Conservation (phyloP, 371 early-diverging fungal species). For the Basidiobolus meristosporus region DNA sequence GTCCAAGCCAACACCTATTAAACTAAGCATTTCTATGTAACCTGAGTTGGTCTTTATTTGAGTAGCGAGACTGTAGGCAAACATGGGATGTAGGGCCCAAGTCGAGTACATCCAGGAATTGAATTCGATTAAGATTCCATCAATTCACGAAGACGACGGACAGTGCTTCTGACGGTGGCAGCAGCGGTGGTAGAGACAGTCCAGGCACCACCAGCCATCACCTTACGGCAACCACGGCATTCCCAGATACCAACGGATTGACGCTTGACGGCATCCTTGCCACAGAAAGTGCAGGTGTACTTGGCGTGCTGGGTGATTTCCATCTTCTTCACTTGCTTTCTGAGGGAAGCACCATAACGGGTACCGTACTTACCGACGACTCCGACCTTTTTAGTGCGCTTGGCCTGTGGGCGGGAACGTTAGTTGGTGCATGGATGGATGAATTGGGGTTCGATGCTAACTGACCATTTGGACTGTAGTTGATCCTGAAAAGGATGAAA, state of each 20-base stretch:
- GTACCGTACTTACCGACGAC: constrained; percentile 99
- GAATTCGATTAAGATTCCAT: constrained; percentile 68
- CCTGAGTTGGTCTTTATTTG: no score
- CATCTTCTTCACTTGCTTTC: constrained; percentile 99
- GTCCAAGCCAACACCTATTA: no score
- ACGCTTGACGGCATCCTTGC: constrained; percentile 90
- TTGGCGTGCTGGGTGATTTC: constrained; percentile 98
- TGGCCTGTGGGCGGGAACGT: constrained; percentile 48
- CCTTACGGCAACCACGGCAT: constrained; percentile 94
- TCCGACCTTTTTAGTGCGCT: constrained; percentile 99
- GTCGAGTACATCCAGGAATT: no score
- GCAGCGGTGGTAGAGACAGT: constrained; percentile 87
- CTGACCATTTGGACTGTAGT: no score
- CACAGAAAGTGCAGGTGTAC: constrained; percentile 99
- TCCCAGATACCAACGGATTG: constrained; percentile 98
- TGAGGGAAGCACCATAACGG: constrained; percentile 99
- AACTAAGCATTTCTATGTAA: no score
- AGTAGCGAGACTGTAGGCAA: no score
- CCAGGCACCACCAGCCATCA: constrained; percentile 99
- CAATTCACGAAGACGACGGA: constrained; percentile 95
- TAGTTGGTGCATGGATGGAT: no score
- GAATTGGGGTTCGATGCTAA: no score
- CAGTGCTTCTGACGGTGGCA: constrained; percentile 76
- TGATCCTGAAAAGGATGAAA: no score
- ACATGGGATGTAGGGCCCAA: no score